Conservation (phyloP, 176 grass and related monocot species). For the Raddia guianensis region DNA sequence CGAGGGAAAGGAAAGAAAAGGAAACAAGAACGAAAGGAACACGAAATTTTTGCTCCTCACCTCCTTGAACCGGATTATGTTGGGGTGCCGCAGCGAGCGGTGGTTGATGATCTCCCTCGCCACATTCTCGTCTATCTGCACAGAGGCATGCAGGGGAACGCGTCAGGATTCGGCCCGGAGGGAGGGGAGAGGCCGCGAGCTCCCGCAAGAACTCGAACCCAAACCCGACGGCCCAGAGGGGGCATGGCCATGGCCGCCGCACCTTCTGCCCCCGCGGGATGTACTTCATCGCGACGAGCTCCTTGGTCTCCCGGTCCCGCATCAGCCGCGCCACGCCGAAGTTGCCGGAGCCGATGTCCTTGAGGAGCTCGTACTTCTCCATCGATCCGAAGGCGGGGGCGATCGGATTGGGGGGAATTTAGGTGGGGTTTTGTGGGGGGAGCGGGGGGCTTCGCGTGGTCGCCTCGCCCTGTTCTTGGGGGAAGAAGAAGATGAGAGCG, state of each 20-base stretch:
- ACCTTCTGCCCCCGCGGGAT: constrained; percentile 82
- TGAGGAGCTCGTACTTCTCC: constrained; percentile 89
- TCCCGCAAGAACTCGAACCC: neutral
- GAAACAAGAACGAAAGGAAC: neutral
- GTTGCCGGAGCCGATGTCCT: constrained; percentile 83
- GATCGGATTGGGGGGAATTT: neutral
- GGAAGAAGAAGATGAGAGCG: neutral
- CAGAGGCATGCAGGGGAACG: constrained; percentile 38
- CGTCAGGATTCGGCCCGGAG: constrained; percentile 25
- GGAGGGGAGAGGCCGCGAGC: neutral
- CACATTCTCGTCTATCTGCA: constrained; percentile 9
- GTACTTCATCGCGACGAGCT: constrained; percentile 90
- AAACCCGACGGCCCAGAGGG: no score
- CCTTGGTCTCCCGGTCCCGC: constrained; percentile 81
- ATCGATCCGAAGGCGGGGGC: constrained; percentile 18
- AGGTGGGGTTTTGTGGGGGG: neutral
- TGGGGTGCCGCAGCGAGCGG: constrained; percentile 82
- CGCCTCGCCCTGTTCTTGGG: neutral
- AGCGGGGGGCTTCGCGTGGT: neutral
- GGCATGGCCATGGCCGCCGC: neutral
- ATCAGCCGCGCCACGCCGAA: constrained; percentile 82
- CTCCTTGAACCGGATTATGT: constrained; percentile 97
- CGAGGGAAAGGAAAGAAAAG: neutral
- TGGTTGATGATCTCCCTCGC: constrained; percentile 82
- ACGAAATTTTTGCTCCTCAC: constrained; percentile 21